Evolutionary conservation across 805 yeast genomes (phyloP).

Genomic region (Kuraishia molischiana): DNA sequence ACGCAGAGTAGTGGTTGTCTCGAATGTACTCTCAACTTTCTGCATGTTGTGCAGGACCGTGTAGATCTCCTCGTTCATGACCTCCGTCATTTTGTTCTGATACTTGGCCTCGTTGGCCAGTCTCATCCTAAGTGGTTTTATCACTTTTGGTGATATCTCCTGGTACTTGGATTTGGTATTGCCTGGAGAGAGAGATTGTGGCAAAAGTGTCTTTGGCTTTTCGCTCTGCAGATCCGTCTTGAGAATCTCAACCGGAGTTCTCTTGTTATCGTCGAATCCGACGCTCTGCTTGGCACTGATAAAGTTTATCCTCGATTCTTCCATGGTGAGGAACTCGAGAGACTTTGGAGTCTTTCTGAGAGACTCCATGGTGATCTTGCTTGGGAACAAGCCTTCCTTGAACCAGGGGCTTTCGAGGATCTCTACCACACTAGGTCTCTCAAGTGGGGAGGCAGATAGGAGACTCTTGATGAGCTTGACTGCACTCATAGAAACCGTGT

Average conservation of each 20-base stretch:
- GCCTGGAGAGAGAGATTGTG: constrained; percentile 87
- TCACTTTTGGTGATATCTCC: constrained; percentile 26
- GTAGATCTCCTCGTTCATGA: constrained; percentile 14
- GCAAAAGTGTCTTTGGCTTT: constrained; percentile 60
- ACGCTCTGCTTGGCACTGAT: constrained; percentile 52
- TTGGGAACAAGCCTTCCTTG: constrained; percentile 70
- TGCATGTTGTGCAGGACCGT: constrained; percentile 17
- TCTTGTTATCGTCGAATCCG: constrained; percentile 38
- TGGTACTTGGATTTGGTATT: constrained; percentile 82
- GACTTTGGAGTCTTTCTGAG: constrained; percentile 54
- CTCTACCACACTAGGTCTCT: constrained; percentile 74
- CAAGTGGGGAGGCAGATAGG: constrained; percentile 65
- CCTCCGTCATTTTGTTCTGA: constrained; percentile 14
- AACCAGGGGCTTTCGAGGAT: constrained; percentile 83
- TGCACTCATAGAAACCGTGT: constrained; percentile 60
- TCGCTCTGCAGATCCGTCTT: constrained; percentile 63
- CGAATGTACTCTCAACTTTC: constrained; percentile 3
- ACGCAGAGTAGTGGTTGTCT: not conserved
- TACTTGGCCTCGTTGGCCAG: constrained; percentile 12
- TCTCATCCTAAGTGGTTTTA: constrained; percentile 16
- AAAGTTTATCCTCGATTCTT: constrained; percentile 60
- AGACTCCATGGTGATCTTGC: constrained; percentile 49
- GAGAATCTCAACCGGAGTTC: constrained; percentile 61
- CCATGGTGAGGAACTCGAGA: constrained; percentile 40
- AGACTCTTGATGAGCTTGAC: constrained; percentile 61